These are phyloP conservation scores for Fraxinus pennsylvanica DNA, from an alignment of 257 asterid species.

Conservation along the genomic window DNA sequence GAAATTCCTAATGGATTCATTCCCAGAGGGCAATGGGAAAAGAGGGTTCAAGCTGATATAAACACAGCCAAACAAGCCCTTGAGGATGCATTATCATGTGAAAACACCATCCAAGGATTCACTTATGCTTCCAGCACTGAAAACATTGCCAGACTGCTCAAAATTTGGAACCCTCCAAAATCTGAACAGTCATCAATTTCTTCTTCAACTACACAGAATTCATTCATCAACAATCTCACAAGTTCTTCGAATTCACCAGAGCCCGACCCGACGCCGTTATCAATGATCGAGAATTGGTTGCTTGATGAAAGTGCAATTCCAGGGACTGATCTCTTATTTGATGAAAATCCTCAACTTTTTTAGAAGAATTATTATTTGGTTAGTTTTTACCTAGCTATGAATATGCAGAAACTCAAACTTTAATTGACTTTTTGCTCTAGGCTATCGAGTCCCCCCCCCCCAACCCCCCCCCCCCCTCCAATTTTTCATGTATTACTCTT, in stretches of 20 bases:
- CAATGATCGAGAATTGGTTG: slow-evolving; percentile 75
- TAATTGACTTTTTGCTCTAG: background rate
- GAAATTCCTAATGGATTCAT: slow-evolving; percentile 20
- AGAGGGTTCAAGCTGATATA: slow-evolving; percentile 71
- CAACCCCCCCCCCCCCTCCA: too few species aligned
- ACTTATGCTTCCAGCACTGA: slow-evolving; percentile 79
- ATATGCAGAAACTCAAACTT: background rate
- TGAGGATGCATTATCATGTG: slow-evolving; percentile 60
- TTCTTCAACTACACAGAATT: slow-evolving; percentile 40
- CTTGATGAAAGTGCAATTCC: slow-evolving; percentile 43
- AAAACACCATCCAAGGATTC: slow-evolving; percentile 20
- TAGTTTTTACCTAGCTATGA: too few species aligned
- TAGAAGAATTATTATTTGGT: slow-evolving; percentile 18
- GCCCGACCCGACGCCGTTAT: slow-evolving; percentile 40
- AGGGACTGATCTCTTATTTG: slow-evolving; percentile 34
- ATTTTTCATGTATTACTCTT: background rate
- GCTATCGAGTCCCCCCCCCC: too few species aligned
- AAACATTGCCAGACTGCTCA: slow-evolving; percentile 71
- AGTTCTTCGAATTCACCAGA: slow-evolving; percentile 45
- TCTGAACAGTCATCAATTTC: slow-evolving; percentile 34
- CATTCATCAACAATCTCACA: slow-evolving; percentile 16
- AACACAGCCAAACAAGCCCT: slow-evolving; percentile 89
- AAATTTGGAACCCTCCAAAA: slow-evolving; percentile 54
- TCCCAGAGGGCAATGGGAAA: slow-evolving; percentile 86
- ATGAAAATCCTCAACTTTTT: slow-evolving; percentile 43